Conservation (phyloP, 805 yeast genomes). For the Saccharomyces paradoxus region DNA sequence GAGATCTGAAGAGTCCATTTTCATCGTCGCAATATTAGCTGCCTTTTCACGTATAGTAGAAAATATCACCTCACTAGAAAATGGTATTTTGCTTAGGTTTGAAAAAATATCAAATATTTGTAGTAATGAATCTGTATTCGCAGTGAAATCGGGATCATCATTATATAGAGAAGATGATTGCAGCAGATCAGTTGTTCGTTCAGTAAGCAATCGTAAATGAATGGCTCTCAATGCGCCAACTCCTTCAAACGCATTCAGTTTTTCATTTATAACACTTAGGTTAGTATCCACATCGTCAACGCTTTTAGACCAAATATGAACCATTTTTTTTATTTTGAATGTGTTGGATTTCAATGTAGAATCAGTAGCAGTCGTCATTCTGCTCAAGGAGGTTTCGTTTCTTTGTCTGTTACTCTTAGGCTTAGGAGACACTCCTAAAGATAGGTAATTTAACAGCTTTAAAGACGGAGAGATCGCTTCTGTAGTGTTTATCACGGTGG, state of each 20-base stretch:
- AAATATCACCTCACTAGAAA: slow-evolving; percentile 57
- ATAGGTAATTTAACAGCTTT: slow-evolving; percentile 24
- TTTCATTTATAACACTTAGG: slow-evolving; percentile 16
- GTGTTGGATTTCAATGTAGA: slow-evolving; percentile 13
- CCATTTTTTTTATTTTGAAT: slow-evolving; percentile 13
- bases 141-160: slow-evolving; percentile 22
- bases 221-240: slow-evolving; percentile 17
- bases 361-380: slow-evolving; percentile 10
- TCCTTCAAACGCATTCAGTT: slow-evolving; percentile 18
- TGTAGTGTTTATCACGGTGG: slow-evolving; percentile 22
- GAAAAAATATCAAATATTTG: slow-evolving; percentile 32
- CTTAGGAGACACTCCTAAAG: slow-evolving; percentile 5
- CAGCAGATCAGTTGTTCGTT: slow-evolving; percentile 60
- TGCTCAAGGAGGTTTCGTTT: slow-evolving; percentile 7
- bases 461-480: slow-evolving; percentile 27
- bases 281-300: slow-evolving; percentile 17
- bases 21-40: slow-evolving; percentile 14
- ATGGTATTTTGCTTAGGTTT: slow-evolving; percentile 37
- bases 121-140: slow-evolving; percentile 24
- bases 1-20: slow-evolving; percentile 11
- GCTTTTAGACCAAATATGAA: slow-evolving; percentile 10
- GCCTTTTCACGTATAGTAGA: slow-evolving; percentile 27
- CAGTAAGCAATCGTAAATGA: slow-evolving; percentile 51
- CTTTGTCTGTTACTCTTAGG: neutral
- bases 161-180: slow-evolving; percentile 46